Conservation (phyloP, 225 moss, liverwort and hornwort genomes). For the Marchantia polymorpha region DNA sequence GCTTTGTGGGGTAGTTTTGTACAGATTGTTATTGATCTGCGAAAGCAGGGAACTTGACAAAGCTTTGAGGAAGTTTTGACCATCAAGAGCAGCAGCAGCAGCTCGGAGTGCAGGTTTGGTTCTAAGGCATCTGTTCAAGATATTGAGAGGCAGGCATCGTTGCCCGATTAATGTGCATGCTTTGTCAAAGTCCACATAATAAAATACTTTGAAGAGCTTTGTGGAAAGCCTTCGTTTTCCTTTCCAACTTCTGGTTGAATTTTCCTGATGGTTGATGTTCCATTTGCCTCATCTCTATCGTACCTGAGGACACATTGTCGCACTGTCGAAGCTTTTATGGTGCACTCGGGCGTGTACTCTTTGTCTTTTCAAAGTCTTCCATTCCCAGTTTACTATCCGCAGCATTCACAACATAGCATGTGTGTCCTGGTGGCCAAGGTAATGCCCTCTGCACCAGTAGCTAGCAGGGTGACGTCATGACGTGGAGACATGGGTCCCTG, state of each 20-base stretch:
- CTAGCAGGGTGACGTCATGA: no score
- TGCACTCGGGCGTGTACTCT: no score
- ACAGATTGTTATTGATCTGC: constrained; percentile 25
- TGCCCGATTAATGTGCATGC: not conserved
- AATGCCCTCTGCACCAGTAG: no score
- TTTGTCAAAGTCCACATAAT: constrained; percentile 6
- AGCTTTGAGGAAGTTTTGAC: constrained; percentile 2
- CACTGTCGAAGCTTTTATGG: no score
- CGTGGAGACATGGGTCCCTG: no score
- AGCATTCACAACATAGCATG: no score
- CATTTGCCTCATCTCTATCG: not conserved
- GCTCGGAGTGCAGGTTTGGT: constrained; percentile 3
- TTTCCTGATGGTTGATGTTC: not conserved
- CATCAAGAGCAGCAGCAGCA: not conserved
- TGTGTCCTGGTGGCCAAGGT: no score
- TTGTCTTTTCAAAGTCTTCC: no score
- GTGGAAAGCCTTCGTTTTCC: not conserved
- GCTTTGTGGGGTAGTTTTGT: constrained; percentile 22
- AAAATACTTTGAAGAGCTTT: constrained; percentile 4
- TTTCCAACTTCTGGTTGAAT: not conserved
- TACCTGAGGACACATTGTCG: no score
- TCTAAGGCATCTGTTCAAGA: not conserved
- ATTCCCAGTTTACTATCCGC: no score
- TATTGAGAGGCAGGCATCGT: not conserved
- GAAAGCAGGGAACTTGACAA: constrained; percentile 11